Percentiles rank a stretch among this genome's conserved stretches.
Conservation (phyloP, 140 eudicot species). For the Stevia rebaudiana region DNA sequence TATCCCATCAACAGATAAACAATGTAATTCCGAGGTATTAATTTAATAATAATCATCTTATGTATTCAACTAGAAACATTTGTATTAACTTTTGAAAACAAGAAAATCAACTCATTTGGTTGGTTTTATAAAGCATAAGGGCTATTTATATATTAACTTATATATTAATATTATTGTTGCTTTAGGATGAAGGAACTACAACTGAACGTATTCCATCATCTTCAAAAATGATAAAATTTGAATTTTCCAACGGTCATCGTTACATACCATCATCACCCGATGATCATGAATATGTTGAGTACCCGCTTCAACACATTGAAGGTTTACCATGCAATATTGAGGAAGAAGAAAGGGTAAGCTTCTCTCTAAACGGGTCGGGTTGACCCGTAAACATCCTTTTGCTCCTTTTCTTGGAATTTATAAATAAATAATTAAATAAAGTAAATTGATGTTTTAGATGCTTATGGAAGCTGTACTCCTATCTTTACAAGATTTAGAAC, state of each 20-base stretch:
- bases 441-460: conserved; percentile 61
- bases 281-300: conserved; percentile 85
- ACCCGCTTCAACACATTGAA: conserved; percentile 59
- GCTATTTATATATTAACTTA: background rate
- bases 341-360: conserved; percentile 82
- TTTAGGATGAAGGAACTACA: conserved; percentile 64
- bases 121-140: background rate
- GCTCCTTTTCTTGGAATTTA: background rate
- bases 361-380: background rate
- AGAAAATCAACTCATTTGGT: background rate
- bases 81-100: conserved; percentile 2
- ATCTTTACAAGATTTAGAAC: conserved; percentile 60
- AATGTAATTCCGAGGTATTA: conserved; percentile 50
- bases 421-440: no score
- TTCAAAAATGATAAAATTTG: conserved; percentile 78
- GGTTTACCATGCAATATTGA: conserved; percentile 73
- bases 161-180: background rate
- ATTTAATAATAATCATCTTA: background rate
- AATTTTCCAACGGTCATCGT: conserved; percentile 60
- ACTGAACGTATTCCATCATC: conserved; percentile 38
- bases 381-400: background rate
- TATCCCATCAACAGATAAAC: conserved; percentile 51
- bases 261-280: conserved; percentile 46
- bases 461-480: conserved; percentile 68
- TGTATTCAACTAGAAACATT: conserved; percentile 4